phyloP scores from a whole-genome alignment of 2,329 filamentous ascomycete species.

The Alternaria metachromatica region DNA sequence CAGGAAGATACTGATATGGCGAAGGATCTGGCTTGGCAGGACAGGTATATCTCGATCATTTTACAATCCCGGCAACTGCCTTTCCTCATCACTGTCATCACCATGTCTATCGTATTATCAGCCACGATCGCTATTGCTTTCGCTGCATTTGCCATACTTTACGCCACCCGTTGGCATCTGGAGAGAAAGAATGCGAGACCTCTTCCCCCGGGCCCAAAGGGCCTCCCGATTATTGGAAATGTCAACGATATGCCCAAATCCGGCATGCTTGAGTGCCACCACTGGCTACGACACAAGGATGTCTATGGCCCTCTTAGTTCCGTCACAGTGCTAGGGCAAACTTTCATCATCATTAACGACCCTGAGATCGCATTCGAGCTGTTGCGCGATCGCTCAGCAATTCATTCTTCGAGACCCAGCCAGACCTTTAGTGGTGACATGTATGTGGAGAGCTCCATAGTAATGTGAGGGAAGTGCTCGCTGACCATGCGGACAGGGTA shows the following conservation, averaged over 20 bases:
- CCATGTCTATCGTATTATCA: not conserved
- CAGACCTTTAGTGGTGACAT: slow-evolving; percentile 28
- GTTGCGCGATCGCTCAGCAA: slow-evolving; percentile 27
- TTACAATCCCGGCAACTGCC: not conserved
- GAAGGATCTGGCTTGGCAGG: not conserved
- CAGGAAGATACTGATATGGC: not conserved
- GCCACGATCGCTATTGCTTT: not conserved
- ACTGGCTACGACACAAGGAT: slow-evolving; percentile 54
- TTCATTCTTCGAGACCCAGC: slow-evolving; percentile 30
- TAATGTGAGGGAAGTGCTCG: slow-evolving; percentile 13
- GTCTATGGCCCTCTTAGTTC: slow-evolving; percentile 35
- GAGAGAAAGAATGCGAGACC: slow-evolving; percentile 3
- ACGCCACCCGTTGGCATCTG: not conserved
- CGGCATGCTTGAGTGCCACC: slow-evolving; percentile 47
- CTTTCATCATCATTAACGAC: slow-evolving; percentile 35
- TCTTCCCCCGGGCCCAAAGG: slow-evolving; percentile 59
- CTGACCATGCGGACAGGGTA: slow-evolving; percentile 7
- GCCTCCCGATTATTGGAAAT: slow-evolving; percentile 58
- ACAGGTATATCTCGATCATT: not conserved
- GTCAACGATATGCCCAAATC: slow-evolving; percentile 55
- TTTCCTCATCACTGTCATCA: not conserved
- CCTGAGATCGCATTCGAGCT: slow-evolving; percentile 30
- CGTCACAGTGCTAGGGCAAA: slow-evolving; percentile 31
- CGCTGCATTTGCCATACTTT: not conserved
- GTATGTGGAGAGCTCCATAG: slow-evolving; percentile 6